Percentiles rank a stretch among this genome's conserved stretches.
These are phyloP conservation scores for Cryptococcus sp. DNA, from an alignment of 1,284 basidiomycete species.

Conservation along the genomic window DNA sequence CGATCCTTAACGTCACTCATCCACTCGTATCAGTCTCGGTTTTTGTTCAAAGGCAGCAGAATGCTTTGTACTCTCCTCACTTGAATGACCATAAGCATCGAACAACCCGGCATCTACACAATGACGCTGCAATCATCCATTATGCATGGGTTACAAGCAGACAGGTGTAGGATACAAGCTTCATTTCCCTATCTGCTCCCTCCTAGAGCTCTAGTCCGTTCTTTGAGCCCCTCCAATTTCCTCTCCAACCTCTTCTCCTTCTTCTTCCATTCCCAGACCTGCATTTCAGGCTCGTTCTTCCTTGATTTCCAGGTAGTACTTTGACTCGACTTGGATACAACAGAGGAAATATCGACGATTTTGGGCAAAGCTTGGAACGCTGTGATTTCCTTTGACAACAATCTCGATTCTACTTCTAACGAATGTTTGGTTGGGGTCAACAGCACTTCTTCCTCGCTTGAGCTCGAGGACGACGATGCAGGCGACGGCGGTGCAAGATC, in stretches of 20 bases:
- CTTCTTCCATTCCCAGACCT: conserved; percentile 71
- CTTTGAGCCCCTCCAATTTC: conserved; percentile 64
- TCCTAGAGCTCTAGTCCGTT: conserved; percentile 12
- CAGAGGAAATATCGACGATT: conserved; percentile 75
- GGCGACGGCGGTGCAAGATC: conserved; percentile 25
- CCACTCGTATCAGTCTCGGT: too few relatives aligned
- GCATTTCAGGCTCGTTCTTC: conserved; percentile 74
- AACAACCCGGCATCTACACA: neutral
- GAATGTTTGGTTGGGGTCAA: conserved; percentile 62
- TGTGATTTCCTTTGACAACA: conserved; percentile 78
- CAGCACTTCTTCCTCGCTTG: conserved; percentile 27
- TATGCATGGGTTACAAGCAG: neutral
- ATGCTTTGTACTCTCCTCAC: too few relatives aligned
- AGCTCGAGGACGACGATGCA: conserved; percentile 17
- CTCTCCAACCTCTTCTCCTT: conserved; percentile 69
- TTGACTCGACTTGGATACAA: conserved; percentile 53
- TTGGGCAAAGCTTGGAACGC: conserved; percentile 73
- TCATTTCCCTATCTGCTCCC: neutral
- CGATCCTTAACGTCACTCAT: too few relatives aligned
- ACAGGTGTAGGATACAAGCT: neutral
- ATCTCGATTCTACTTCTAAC: conserved; percentile 74
- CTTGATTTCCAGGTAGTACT: conserved; percentile 67
- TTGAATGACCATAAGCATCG: too few relatives aligned
- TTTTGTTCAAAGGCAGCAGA: too few relatives aligned
- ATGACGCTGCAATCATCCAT: neutral